Evolutionary conservation across 805 yeast genomes (phyloP).

Genomic region (Candida hungchunana): DNA sequence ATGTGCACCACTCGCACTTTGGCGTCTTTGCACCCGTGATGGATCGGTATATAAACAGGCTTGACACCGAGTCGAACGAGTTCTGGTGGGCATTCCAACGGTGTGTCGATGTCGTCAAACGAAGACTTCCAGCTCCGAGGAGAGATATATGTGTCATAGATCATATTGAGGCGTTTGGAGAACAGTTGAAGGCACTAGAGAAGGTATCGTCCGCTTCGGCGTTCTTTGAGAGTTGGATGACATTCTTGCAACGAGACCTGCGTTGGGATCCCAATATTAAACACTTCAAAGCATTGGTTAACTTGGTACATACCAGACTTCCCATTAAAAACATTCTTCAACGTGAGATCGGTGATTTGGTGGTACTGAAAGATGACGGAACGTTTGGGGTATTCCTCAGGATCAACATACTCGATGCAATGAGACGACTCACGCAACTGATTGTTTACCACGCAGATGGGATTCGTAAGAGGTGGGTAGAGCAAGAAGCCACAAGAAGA

Average conservation of each 20-base stretch:
- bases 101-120: not conserved
- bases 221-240: conserved; percentile 4
- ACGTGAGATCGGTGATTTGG: not conserved
- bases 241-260: not conserved
- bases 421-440: conserved; percentile 2
- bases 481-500: not conserved
- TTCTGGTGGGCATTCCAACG: not conserved
- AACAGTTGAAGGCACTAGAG: not conserved
- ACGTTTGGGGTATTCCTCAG: conserved; percentile 2
- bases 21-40: not conserved
- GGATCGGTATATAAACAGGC: not conserved
- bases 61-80: not conserved
- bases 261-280: not conserved
- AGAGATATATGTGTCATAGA: not conserved
- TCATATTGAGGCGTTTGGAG: not conserved
- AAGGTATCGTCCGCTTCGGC: not conserved
- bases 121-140: no score
- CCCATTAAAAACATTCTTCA: not conserved
- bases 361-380: conserved; percentile 1
- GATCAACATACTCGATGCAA: conserved; percentile 1
- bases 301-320: conserved; percentile 1
- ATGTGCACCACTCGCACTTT: not conserved
- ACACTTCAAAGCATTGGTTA: conserved; percentile 1
- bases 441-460: conserved; percentile 1
- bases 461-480: not conserved